Conservation (phyloP, 202 grass and related monocot species). For the Carex arenaria region DNA sequence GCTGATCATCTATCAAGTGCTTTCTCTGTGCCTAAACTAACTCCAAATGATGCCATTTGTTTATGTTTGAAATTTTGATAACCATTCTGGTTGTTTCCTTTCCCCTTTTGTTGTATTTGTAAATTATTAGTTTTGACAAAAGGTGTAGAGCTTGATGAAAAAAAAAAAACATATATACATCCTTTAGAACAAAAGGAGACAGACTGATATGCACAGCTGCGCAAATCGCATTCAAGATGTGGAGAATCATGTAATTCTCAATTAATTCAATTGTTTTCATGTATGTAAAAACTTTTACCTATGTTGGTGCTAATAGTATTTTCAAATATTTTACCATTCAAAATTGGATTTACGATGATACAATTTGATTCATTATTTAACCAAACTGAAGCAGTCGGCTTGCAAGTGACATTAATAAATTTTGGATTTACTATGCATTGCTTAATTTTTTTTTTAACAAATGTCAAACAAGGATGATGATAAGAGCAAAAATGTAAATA, state of each 20-base stretch:
- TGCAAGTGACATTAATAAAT: background rate
- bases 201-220: background rate
- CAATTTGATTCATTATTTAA: background rate
- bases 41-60: slow-evolving; percentile 9
- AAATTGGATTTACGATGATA: background rate
- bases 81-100: background rate
- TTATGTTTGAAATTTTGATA: background rate
- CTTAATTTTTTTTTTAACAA: background rate
- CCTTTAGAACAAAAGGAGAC: background rate
- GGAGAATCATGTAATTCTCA: background rate
- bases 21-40: background rate
- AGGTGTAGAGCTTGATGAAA: background rate
- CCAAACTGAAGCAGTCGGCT: background rate
- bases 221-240: background rate
- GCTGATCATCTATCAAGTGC: slow-evolving; percentile 22
- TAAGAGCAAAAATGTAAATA: no score
- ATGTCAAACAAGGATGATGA: background rate
- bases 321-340: background rate
- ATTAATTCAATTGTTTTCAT: background rate
- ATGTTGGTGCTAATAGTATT: background rate
- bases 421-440: background rate
- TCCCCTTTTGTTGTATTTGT: background rate
- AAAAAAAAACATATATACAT: background rate
- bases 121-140: slow-evolving; percentile 7
- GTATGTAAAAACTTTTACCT: background rate